Conservation (phyloP, 805 yeast species). For the Saturnispora sekii region DNA sequence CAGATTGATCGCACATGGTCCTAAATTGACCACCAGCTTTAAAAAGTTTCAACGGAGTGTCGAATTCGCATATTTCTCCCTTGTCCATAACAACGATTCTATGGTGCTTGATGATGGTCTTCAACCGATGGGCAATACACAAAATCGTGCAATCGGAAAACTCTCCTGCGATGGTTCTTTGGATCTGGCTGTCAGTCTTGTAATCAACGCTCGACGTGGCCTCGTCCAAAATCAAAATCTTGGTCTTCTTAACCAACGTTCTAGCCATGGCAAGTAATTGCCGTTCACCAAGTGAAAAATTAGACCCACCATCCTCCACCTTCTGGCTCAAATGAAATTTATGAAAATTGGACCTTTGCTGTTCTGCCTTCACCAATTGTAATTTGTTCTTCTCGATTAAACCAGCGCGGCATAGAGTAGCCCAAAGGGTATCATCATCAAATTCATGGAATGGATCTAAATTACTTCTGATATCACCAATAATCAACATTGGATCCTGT, state of each 20-base stretch:
- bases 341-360: constrained; percentile 3
- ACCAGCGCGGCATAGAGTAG: constrained; percentile 37
- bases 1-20: constrained; percentile 41
- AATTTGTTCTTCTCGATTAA: constrained; percentile 16
- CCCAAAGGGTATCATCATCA: constrained; percentile 56
- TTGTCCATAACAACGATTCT: constrained; percentile 48
- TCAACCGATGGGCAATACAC: constrained; percentile 81
- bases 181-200: constrained; percentile 75
- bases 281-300: constrained; percentile 68
- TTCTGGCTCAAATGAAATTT: constrained; percentile 32
- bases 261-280: constrained; percentile 75
- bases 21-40: constrained; percentile 35
- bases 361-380: constrained; percentile 23
- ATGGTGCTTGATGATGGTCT: constrained; percentile 51
- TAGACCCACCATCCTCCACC: constrained; percentile 61
- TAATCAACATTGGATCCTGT: constrained; percentile 79
- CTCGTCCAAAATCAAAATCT: constrained; percentile 74
- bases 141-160: constrained; percentile 64
- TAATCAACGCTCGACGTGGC: constrained; percentile 77
- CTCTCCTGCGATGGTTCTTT: constrained; percentile 57
- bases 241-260: constrained; percentile 66
- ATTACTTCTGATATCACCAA: constrained; percentile 67
- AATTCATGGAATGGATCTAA: constrained; percentile 63
- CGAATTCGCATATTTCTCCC: constrained; percentile 47
- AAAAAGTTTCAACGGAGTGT: constrained; percentile 40